Evolutionary conservation across 225 moss, liverwort and hornwort species (phyloP), one percentile per base, ranked within the genome.

Genomic region (Thuidium tamariscinum): DNA sequence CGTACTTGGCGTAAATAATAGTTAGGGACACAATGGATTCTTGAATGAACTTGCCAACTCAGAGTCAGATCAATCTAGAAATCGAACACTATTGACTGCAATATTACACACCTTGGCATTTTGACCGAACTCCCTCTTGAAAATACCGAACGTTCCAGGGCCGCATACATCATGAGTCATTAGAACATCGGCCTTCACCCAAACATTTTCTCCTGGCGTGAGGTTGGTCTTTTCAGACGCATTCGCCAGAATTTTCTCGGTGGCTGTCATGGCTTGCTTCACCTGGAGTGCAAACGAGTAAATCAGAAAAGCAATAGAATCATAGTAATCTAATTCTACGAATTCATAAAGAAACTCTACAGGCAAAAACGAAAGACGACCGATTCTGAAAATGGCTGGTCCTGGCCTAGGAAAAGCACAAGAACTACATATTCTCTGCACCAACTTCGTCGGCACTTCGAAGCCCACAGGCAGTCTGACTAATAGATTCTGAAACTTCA

Each of bases 101-200:
- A 52, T 39, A 51, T 27, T 34, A 83, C 90, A 71, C 42, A 99
- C 97, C 99, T 99, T 97, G 29, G 99, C 97, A 89, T 99, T 89
- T 55, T 94, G 92, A 81, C 99, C 99, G 34, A 99, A 99, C 84
- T 99, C 99, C 85, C 90, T 96, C 91, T 99, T 99, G 90, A 99
- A 99, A 75, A 97, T 99, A 61, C 99, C 99, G 39, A 99, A 93
- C 27, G 97, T 99, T 73, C 99, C 99, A 86, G 99, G 99, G 84
- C 99, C 97, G 83, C 99, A 99, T 34, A 99, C 97, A 88, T 99
- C 97, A 84, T 99, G 99, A 52, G 97, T 99, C 97, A 99, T 99
- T 15, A 99, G 91, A 46, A 95, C 90, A 84, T 99, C 99, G 20
- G 97, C 99, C 87, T 95, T 95, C 82, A 99, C 97, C 99, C 99